Evolutionary conservation across 306 rosid genomes (phyloP), one percentile per base, ranked within the genome.

Genomic region (Crataegus laevigata): DNA sequence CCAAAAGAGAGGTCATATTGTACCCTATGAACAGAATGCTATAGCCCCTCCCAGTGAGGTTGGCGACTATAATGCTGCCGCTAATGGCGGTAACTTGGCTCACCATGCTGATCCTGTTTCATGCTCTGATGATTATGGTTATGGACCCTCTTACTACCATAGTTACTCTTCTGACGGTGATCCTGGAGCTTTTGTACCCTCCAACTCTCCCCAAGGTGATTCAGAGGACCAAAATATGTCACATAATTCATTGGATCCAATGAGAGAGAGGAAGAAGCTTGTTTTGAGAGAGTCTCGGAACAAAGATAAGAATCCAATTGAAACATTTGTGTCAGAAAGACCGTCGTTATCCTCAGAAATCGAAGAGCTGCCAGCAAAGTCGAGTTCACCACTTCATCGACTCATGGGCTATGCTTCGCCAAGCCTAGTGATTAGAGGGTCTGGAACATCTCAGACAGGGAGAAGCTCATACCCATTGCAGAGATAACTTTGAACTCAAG

Each of bases 381-480:
- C 86, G 70, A 75, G 43, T 74, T 84, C 97, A 45, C 88, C 96
- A 26, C 99, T 90, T 79, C 92, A 92, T 88, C 71, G 72, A 69
- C 87, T 94, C 77, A 90, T 92, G 96, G 96, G 96, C 47, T 94
- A 92, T 79, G 71, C 86, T 77, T 90, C 97, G 26, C 96, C 93
- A 40, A 90, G 93, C 76, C 81, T 82, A 74, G 87, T 94, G 68
- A 82, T 88, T 29, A 76, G 78, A 76, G 93, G 97, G 34, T 17
- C 71, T 59, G 68, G 36, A 13, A 65, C 77, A 75, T 80, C 71
- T 68, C 72, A 68, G 68, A 36, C 66, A 71, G 79, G 83, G 52
- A 21, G 75, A 78, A 75, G 75, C 68, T 69, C 75, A 77, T 30
- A 50, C 73, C 61, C 82, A 36, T 71, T 28, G 80, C 80, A 59